phyloP scores from a whole-genome alignment of 129 eudicot species.

The Centrapalus pauciflorus region DNA sequence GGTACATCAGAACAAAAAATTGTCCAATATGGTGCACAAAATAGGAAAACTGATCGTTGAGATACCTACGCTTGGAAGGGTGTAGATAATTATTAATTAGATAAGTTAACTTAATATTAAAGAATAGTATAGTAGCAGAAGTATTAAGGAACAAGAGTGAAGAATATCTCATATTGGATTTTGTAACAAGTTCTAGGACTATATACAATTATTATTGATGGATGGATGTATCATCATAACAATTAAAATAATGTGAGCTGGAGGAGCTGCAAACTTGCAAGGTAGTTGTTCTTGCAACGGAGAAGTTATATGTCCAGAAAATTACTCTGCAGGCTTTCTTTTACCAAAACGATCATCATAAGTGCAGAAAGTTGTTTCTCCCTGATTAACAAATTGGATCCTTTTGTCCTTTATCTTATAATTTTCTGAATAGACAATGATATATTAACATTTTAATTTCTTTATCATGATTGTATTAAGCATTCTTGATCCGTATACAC shows the following conservation, averaged over 20 bases:
- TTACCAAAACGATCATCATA: background rate
- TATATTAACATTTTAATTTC: background rate
- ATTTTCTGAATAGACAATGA: background rate
- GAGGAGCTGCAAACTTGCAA: background rate
- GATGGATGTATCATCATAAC: background rate
- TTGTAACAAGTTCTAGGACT: background rate
- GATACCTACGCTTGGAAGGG: constrained; percentile 10
- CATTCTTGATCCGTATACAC: constrained; percentile 1
- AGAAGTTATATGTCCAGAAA: background rate
- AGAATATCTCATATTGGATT: constrained; percentile 11
- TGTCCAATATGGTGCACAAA: background rate
- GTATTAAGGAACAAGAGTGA: background rate
- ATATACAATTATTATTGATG: background rate
- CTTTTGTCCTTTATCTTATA: background rate
- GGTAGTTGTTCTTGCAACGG: background rate
- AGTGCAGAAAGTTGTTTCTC: background rate
- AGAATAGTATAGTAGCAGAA: constrained; percentile 6
- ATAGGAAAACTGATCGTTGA: background rate
- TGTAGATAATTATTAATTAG: background rate
- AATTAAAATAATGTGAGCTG: background rate
- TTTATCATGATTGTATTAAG: background rate
- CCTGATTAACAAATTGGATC: background rate
- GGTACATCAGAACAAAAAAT: background rate
- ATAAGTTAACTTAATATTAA: background rate
- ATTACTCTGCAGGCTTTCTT: background rate